Conservation (phyloP, 202 grass and related monocot genomes). For the Zizania palustris region DNA sequence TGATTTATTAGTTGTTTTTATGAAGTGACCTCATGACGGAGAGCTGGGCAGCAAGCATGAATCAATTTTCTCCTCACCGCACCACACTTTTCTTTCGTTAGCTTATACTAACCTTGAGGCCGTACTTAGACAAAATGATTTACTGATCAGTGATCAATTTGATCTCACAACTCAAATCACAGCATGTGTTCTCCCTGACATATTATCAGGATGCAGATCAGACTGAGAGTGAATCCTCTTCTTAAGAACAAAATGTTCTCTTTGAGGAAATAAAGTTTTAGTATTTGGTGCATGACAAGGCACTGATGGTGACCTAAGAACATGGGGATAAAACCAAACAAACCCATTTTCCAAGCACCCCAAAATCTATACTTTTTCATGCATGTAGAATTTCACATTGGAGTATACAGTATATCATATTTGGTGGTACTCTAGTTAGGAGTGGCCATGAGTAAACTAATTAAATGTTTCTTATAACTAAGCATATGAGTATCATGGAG, state of each 20-base stretch:
- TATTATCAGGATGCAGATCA: conserved; percentile 13
- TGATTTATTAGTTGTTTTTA: conserved; percentile 9
- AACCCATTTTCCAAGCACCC: conserved; percentile 52
- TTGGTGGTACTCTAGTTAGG: conserved; percentile 45
- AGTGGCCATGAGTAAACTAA: conserved; percentile 12
- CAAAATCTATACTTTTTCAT: conserved; percentile 16
- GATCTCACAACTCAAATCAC: background rate
- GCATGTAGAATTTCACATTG: conserved; percentile 39
- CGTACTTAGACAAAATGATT: conserved; percentile 40
- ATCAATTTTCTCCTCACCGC: conserved; percentile 23
- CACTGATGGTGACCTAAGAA: conserved; percentile 61
- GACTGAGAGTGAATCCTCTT: conserved; percentile 22
- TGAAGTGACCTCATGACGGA: conserved; percentile 17
- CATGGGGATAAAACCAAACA: conserved; percentile 58
- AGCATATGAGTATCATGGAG: conserved; percentile 34
- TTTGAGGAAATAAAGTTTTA: conserved; percentile 47
- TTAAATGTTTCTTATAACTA: conserved; percentile 15
- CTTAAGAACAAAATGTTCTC: conserved; percentile 29
- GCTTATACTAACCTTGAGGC: conserved; percentile 27
- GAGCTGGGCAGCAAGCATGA: conserved; percentile 30
- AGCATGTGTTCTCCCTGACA: conserved; percentile 34
- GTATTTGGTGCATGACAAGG: conserved; percentile 66
- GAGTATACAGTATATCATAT: conserved; percentile 11
- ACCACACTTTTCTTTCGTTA: background rate
- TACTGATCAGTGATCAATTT: conserved; percentile 24